A percentile compares a stretch with the other conserved stretches of the same genome.
These are phyloP conservation scores for Pythium folliculosum DNA, from an alignment of 352 stramenopile genomes.

Conservation along the genomic window DNA sequence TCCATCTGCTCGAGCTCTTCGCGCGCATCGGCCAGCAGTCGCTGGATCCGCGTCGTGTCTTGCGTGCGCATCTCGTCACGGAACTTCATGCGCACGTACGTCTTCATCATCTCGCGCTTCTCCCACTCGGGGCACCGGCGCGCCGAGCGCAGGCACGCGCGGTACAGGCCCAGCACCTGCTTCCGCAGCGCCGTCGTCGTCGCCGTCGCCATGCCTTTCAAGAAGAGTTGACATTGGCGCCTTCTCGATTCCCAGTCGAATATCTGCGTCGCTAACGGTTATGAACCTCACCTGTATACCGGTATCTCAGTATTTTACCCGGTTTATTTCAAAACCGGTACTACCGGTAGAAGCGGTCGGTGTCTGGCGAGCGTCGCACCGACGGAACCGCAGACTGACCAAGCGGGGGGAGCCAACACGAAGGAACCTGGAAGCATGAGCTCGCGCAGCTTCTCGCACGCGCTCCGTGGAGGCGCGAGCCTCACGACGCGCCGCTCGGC, in stretches of 20 bases:
- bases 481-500: constrained; percentile 52
- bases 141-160: constrained; percentile 74
- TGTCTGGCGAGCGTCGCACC: constrained; percentile 10
- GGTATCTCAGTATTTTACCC: neutral
- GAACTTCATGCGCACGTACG: constrained; percentile 83
- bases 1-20: constrained; percentile 87
- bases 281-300: neutral
- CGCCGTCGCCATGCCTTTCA: neutral
- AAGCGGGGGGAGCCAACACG: constrained; percentile 8
- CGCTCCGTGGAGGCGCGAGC: constrained; percentile 63
- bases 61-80: constrained; percentile 47
- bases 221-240: neutral
- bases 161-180: constrained; percentile 64
- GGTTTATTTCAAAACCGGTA: neutral
- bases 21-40: constrained; percentile 55
- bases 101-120: constrained; percentile 84
- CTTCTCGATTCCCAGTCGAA: neutral
- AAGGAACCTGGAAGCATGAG: constrained; percentile 43
- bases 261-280: constrained; percentile 1
- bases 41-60: constrained; percentile 57
- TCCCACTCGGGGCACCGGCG: constrained; percentile 73
- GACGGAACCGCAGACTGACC: constrained; percentile 26
- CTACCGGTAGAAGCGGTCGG: constrained; percentile 24
- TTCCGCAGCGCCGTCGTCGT: constrained; percentile 28
- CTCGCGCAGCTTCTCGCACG: constrained; percentile 57